A percentile compares a stretch with the other conserved stretches of the same genome.
Evolutionary conservation across 345 rosid genomes (phyloP).

Genomic region (Passiflora organensis): DNA sequence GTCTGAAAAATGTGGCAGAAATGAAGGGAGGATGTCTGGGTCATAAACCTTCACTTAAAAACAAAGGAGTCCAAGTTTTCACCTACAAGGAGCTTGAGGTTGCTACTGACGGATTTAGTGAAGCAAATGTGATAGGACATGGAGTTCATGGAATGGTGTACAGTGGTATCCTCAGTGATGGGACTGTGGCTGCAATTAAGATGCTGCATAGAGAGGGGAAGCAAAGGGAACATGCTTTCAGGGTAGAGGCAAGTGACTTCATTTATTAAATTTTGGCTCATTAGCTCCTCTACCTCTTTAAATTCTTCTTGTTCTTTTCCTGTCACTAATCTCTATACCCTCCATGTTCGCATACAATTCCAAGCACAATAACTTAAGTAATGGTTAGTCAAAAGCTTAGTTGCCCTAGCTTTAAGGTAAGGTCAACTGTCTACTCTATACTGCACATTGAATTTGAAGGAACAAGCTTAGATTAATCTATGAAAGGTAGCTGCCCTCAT

Average conservation of each 20-base stretch:
- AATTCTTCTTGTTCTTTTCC: too few relatives aligned
- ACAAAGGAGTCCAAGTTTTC: slow-evolving; percentile 66
- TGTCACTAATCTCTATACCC: too few relatives aligned
- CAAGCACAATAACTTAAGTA: too few relatives aligned
- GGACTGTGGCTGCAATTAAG: slow-evolving; percentile 76
- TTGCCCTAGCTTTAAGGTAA: too few relatives aligned
- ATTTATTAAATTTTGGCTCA: too few relatives aligned
- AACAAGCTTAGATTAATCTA: too few relatives aligned
- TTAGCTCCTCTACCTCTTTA: background rate
- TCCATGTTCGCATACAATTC: too few relatives aligned
- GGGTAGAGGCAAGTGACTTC: slow-evolving; percentile 71
- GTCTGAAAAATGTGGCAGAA: slow-evolving; percentile 42
- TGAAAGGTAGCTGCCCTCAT: background rate
- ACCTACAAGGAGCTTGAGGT: slow-evolving; percentile 74
- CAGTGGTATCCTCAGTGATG: slow-evolving; percentile 63
- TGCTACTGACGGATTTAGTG: slow-evolving; percentile 59
- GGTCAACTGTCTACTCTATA: too few relatives aligned
- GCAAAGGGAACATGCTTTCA: slow-evolving; percentile 74
- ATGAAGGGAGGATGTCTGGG: slow-evolving; percentile 51
- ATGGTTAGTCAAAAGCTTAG: too few relatives aligned
- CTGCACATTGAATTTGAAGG: too few relatives aligned
- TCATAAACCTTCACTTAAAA: slow-evolving; percentile 17
- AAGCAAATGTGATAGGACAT: slow-evolving; percentile 53
- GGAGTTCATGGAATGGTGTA: slow-evolving; percentile 64
- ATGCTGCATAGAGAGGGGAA: slow-evolving; percentile 55